Conservation (phyloP, 179 eudicot species). For the Sideroxylon spinosum region DNA sequence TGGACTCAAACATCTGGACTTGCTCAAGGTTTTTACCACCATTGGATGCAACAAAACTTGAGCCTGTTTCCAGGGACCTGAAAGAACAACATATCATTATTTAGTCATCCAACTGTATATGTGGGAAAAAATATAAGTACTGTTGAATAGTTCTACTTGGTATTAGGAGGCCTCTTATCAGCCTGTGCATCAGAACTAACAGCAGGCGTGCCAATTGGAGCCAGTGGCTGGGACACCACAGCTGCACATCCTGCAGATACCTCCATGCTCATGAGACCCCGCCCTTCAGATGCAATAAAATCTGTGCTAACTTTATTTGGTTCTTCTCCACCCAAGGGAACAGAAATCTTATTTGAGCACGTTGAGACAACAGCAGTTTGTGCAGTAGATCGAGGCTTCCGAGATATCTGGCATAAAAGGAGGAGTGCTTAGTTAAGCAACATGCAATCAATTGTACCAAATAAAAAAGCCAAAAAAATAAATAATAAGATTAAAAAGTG, state of each 20-base stretch:
- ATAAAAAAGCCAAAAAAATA: background rate
- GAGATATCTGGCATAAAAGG: slow-evolving; percentile 42
- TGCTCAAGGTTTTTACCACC: slow-evolving; percentile 36
- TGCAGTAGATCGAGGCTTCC: slow-evolving; percentile 45
- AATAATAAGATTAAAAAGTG: background rate
- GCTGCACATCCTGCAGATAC: slow-evolving; percentile 33
- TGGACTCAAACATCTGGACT: slow-evolving; percentile 40
- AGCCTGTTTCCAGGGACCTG: slow-evolving; percentile 47
- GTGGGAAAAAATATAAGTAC: background rate
- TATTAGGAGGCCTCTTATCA: slow-evolving; percentile 35
- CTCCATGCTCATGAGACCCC: slow-evolving; percentile 37
- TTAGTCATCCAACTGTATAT: background rate
- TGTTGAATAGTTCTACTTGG: slow-evolving; percentile 44
- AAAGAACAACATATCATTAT: slow-evolving; percentile 14
- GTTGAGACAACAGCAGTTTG: slow-evolving; percentile 33
- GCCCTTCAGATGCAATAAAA: slow-evolving; percentile 33
- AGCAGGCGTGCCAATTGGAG: slow-evolving; percentile 75
- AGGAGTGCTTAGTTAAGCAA: slow-evolving; percentile 9
- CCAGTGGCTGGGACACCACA: slow-evolving; percentile 44
- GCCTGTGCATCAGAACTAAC: slow-evolving; percentile 41
- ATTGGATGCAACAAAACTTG: slow-evolving; percentile 28
- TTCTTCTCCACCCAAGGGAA: slow-evolving; percentile 33
- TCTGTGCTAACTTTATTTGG: slow-evolving; percentile 28
- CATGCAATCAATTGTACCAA: slow-evolving; percentile 9
- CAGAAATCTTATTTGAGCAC: slow-evolving; percentile 31